These are phyloP conservation scores for Ligustrum vulgare DNA, from an alignment of 257 asterid species.

Conservation along the genomic window DNA sequence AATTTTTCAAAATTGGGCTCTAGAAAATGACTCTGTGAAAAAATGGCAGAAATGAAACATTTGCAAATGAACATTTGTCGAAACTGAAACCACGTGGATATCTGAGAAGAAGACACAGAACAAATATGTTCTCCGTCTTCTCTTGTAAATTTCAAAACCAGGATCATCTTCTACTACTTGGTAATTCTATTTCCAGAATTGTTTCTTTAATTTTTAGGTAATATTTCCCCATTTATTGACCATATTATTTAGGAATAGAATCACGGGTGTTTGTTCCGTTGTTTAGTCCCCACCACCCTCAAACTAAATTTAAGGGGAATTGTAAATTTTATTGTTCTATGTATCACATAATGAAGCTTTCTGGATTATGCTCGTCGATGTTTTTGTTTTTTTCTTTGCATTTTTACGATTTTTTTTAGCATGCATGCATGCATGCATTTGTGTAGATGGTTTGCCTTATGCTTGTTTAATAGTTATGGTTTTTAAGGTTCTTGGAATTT, in stretches of 20 bases:
- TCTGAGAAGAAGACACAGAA: neutral
- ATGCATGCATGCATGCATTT: constrained; percentile 10
- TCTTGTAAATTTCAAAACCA: neutral
- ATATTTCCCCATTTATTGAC: neutral
- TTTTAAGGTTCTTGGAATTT: neutral
- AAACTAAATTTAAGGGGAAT: neutral
- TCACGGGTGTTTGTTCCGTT: neutral
- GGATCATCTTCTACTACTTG: neutral
- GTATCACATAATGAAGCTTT: neutral
- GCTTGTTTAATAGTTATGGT: neutral
- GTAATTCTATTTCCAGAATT: neutral
- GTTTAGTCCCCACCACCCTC: neutral
- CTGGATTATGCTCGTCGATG: too few species aligned
- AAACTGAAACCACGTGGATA: neutral
- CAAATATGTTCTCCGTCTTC: neutral
- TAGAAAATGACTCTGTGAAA: too few species aligned
- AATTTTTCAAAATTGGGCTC: too few species aligned
- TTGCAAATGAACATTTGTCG: neutral
- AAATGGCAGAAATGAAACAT: neutral
- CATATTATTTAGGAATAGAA: neutral
- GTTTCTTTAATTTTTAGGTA: neutral
- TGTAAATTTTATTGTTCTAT: too few species aligned
- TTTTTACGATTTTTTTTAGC: constrained; percentile 6
- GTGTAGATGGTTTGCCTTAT: constrained; percentile 12
- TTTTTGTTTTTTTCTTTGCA: constrained; percentile 6